Evolutionary conservation across 2,329 filamentous ascomycete genomes (phyloP).

Genomic region (Aspergillus pseudoviridinutans): DNA sequence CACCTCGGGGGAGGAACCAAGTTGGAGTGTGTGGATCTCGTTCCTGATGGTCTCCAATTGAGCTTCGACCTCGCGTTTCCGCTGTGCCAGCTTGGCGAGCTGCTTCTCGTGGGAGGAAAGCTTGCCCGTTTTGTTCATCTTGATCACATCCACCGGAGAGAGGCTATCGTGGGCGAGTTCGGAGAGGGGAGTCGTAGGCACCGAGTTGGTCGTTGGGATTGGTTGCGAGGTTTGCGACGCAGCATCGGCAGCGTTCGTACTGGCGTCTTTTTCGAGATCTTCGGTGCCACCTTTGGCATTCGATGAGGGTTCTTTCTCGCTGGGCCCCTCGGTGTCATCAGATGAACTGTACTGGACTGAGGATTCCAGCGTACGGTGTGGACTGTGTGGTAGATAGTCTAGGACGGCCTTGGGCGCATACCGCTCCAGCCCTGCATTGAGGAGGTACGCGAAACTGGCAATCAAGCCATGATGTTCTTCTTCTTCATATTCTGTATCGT

Average conservation of each 20-base stretch:
- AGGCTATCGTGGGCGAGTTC: constrained; percentile 19
- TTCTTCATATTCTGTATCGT: background rate
- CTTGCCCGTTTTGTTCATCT: constrained; percentile 27
- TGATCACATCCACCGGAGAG: constrained; percentile 21
- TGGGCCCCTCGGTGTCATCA: background rate
- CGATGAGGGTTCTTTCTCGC: background rate
- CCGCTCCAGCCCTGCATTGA: constrained; percentile 46
- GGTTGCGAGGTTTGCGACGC: constrained; percentile 7
- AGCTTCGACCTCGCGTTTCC: constrained; percentile 36
- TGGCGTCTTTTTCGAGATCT: background rate
- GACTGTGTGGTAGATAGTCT: constrained; percentile 43
- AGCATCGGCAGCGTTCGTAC: constrained; percentile 2
- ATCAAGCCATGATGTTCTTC: constrained; percentile 31
- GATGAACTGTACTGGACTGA: constrained; percentile 5
- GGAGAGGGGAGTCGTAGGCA: constrained; percentile 12
- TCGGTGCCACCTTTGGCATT: background rate
- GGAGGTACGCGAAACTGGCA: constrained; percentile 31
- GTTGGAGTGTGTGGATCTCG: constrained; percentile 29
- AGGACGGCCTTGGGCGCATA: constrained; percentile 49
- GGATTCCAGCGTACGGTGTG: constrained; percentile 19
- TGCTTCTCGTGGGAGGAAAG: constrained; percentile 39
- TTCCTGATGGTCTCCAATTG: constrained; percentile 34
- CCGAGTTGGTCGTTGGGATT: constrained; percentile 17
- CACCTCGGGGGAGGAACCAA: constrained; percentile 3
- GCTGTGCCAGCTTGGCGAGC: constrained; percentile 40